Evolutionary conservation across 2,329 filamentous ascomycete species (phyloP).

Genomic region (Keithomyces neogunnii): DNA sequence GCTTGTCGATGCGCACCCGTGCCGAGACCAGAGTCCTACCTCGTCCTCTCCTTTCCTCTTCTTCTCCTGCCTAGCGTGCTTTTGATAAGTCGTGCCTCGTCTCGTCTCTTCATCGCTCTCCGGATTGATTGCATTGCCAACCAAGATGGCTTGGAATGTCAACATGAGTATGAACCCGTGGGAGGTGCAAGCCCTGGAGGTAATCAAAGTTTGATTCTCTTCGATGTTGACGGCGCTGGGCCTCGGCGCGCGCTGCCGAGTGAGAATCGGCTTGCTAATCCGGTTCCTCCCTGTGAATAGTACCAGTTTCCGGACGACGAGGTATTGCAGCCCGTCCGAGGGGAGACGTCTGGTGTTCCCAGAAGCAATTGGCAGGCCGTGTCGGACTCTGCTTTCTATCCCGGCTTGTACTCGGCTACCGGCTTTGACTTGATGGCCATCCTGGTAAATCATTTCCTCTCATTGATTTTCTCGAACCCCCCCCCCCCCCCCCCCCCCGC

Average conservation of each 20-base stretch:
- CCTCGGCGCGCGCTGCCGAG: not conserved
- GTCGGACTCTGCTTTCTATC: slow-evolving; percentile 43
- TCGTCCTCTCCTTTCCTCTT: not conserved
- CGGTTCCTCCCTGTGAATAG: slow-evolving; percentile 3
- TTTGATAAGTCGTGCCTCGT: not conserved
- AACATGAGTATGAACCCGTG: slow-evolving; percentile 22
- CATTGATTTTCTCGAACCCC: too few relatives aligned
- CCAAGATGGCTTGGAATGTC: slow-evolving; percentile 4
- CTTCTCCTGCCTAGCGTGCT: not conserved
- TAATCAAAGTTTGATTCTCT: slow-evolving; percentile 11
- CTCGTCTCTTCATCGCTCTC: not conserved
- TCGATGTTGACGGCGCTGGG: not conserved
- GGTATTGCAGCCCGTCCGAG: not conserved
- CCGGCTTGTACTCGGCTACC: slow-evolving; percentile 45
- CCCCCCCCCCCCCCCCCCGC: not conserved
- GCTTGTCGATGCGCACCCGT: not conserved
- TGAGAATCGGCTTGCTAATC: not conserved
- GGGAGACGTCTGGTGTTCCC: not conserved
- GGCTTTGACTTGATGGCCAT: slow-evolving; percentile 49
- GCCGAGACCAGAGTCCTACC: not conserved
- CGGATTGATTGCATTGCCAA: not conserved
- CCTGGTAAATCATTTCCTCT: slow-evolving; percentile 31
- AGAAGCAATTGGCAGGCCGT: slow-evolving; percentile 17
- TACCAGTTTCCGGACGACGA: slow-evolving; percentile 11
- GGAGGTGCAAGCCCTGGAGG: slow-evolving; percentile 26